phyloP scores from a whole-genome alignment of 768 basidiomycete genomes.

The Leucocoprinus leucothites region DNA sequence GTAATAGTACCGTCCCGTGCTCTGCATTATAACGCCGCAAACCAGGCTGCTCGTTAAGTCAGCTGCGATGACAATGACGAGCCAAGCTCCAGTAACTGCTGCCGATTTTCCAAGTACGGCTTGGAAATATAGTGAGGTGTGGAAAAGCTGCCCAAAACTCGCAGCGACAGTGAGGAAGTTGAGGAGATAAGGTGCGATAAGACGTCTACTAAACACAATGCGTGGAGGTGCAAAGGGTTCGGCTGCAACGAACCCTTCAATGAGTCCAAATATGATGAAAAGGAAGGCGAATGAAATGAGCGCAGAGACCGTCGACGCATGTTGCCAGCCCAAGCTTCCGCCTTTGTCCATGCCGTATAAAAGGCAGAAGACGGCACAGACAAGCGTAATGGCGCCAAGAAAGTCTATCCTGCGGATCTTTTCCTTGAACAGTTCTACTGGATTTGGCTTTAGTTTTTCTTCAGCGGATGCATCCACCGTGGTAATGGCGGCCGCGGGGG shows the following conservation, averaged over 20 bases:
- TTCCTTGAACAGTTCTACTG: conserved; percentile 26
- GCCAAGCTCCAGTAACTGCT: conserved; percentile 46
- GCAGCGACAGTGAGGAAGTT: conserved; percentile 55
- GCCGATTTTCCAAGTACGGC: conserved; percentile 48
- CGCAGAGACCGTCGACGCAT: conserved; percentile 32
- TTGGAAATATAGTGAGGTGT: conserved; percentile 57
- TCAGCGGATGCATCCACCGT: conserved; percentile 16
- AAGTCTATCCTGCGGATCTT: conserved; percentile 65
- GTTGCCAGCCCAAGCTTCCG: conserved; percentile 46
- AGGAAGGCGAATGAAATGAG: conserved; percentile 30
- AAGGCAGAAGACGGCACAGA: conserved; percentile 52
- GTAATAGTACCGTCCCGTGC: conserved; percentile 53
- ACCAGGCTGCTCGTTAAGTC: conserved; percentile 45
- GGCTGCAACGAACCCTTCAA: conserved; percentile 47
- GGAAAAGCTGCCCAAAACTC: conserved; percentile 44
- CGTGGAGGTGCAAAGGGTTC: conserved; percentile 59
- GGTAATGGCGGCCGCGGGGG: neutral
- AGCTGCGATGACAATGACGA: conserved; percentile 45
- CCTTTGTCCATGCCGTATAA: conserved; percentile 57
- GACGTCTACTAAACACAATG: conserved; percentile 46
- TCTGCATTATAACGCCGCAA: conserved; percentile 54
- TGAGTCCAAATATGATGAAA: conserved; percentile 35
- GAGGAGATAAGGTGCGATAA: conserved; percentile 52
- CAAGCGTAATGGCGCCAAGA: conserved; percentile 50
- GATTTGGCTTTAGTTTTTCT: neutral